A percentile compares a stretch with the other conserved stretches of the same genome.
phyloP scores from a whole-genome alignment of 2,329 filamentous ascomycete genomes.

The Emergomyces pasteurianus region DNA sequence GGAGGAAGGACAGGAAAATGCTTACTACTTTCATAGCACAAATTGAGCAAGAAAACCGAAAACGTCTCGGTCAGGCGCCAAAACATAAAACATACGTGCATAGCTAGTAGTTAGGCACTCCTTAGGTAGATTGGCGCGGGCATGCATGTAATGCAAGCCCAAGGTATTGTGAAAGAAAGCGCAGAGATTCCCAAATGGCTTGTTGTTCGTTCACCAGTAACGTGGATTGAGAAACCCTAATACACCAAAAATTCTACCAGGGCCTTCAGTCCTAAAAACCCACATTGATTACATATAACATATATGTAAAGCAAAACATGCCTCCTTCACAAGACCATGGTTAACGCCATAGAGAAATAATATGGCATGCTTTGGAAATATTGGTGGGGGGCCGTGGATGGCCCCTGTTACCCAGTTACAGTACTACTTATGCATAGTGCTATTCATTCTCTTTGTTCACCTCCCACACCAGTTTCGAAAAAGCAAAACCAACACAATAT shows the following conservation, averaged over 20 bases:
- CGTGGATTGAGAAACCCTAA: neutral
- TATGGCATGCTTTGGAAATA: neutral
- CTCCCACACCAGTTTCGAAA: neutral
- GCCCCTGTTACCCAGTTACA: too few relatives aligned
- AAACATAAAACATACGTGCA: too few relatives aligned
- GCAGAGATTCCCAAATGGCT: too few relatives aligned
- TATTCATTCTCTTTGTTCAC: too few relatives aligned
- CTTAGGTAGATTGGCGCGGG: neutral
- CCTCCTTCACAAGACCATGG: neutral
- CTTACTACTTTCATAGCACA: too few relatives aligned
- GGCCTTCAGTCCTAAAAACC: neutral
- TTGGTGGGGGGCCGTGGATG: neutral
- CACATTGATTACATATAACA: neutral
- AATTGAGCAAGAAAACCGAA: too few relatives aligned
- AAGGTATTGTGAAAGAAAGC: too few relatives aligned
- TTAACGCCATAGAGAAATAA: neutral
- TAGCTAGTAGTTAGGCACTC: neutral
- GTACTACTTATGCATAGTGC: too few relatives aligned
- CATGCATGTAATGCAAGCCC: too few relatives aligned
- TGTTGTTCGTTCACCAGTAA: too few relatives aligned
- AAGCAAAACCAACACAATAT: neutral
- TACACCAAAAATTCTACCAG: neutral
- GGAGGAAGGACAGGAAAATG: too few relatives aligned
- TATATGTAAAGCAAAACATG: neutral
- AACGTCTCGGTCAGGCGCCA: too few relatives aligned